Conservation (phyloP, 225 moss, liverwort and hornwort genomes). For the Marchantia paleacea region DNA sequence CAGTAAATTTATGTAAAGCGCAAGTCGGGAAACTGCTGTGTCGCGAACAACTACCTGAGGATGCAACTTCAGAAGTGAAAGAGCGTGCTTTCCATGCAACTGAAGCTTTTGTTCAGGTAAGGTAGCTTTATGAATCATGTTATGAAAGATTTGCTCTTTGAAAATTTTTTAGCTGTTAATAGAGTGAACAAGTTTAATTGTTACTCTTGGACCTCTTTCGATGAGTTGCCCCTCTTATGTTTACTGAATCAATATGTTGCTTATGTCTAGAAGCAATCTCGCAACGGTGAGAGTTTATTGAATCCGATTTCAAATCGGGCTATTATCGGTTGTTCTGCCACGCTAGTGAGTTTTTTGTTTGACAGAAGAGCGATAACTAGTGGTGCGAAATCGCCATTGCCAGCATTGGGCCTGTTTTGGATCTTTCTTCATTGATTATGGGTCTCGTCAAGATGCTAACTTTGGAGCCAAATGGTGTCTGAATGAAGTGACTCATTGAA, state of each 20-base stretch:
- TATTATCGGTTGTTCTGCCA: too few species aligned
- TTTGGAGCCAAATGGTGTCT: background rate
- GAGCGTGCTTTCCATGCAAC: constrained; percentile 93
- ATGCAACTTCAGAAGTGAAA: constrained; percentile 68
- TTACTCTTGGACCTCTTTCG: background rate
- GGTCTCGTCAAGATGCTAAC: background rate
- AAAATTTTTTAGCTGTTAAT: background rate
- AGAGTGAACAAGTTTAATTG: too few species aligned
- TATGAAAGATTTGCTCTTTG: background rate
- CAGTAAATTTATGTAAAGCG: constrained; percentile 72
- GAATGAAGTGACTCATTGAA: background rate
- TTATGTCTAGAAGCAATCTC: too few species aligned
- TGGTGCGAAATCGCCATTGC: too few species aligned
- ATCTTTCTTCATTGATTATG: background rate
- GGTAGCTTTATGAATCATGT: background rate
- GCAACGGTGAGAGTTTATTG: too few species aligned
- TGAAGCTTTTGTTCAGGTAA: constrained; percentile 87
- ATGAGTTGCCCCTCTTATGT: background rate
- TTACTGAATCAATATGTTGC: too few species aligned
- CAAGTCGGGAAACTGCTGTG: constrained; percentile 73
- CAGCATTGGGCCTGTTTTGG: too few species aligned
- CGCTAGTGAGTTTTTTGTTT: too few species aligned
- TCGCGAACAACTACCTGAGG: constrained; percentile 73
- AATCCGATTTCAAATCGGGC: too few species aligned
- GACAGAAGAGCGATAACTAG: too few species aligned